Conservation (phyloP, 805 yeast genomes). For the Monosporozyma yasuniensis region DNA sequence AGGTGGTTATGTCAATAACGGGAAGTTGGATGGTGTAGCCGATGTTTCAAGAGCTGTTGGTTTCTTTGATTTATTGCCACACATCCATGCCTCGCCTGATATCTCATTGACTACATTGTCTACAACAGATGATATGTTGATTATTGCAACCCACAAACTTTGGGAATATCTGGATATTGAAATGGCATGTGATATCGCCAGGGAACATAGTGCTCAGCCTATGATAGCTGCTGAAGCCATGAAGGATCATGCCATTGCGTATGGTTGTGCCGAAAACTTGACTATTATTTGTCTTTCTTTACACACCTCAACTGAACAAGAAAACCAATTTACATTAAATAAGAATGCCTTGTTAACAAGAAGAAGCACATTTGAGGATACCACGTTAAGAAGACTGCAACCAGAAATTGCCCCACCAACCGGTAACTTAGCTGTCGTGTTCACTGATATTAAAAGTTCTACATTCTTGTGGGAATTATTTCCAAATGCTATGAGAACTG, state of each 20-base stretch:
- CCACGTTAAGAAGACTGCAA: slow-evolving; percentile 71
- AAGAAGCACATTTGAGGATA: slow-evolving; percentile 59
- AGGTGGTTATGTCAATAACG: slow-evolving; percentile 87
- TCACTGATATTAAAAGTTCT: slow-evolving; percentile 93
- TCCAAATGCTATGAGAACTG: slow-evolving; percentile 92
- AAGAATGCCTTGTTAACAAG: slow-evolving; percentile 37
- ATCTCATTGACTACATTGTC: slow-evolving; percentile 52
- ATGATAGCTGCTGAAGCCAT: slow-evolving; percentile 87
- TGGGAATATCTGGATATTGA: slow-evolving; percentile 83
- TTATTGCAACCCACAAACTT: slow-evolving; percentile 71
- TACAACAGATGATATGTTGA: slow-evolving; percentile 71
- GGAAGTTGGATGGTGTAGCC: slow-evolving; percentile 73
- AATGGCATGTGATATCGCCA: slow-evolving; percentile 81
- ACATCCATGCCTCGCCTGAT: slow-evolving; percentile 81
- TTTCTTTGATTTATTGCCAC: slow-evolving; percentile 75
- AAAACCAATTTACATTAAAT: slow-evolving; percentile 24
- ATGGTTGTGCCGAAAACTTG: slow-evolving; percentile 73
- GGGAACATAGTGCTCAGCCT: slow-evolving; percentile 75
- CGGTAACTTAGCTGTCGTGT: slow-evolving; percentile 90
- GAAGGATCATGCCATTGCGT: slow-evolving; percentile 89
- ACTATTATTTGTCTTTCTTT: slow-evolving; percentile 73
- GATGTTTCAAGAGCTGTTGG: slow-evolving; percentile 90
- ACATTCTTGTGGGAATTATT: slow-evolving; percentile 88
- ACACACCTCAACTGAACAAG: slow-evolving; percentile 39
- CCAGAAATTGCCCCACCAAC: slow-evolving; percentile 91